These are phyloP conservation scores for Salix arbutifolia DNA, from an alignment of 345 rosid species.

Conservation along the genomic window DNA sequence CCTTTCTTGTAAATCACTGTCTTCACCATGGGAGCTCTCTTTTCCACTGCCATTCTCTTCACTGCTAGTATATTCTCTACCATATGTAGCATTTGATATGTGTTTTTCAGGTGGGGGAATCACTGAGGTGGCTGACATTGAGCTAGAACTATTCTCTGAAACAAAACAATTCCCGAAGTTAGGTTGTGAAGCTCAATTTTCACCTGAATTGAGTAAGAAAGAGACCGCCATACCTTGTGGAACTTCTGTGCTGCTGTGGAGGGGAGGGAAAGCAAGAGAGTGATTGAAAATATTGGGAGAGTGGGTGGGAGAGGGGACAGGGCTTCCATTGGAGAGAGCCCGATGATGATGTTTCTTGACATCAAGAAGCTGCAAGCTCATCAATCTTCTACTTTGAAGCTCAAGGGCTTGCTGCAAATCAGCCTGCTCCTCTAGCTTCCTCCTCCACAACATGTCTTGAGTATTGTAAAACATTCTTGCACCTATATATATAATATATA, in stretches of 20 bases:
- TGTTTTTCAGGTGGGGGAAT: constrained; percentile 23
- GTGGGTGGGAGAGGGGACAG: constrained; percentile 50
- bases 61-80: constrained; percentile 25
- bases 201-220: background rate
- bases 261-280: constrained; percentile 40
- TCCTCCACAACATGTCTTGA: constrained; percentile 69
- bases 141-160: constrained; percentile 44
- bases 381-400: constrained; percentile 69
- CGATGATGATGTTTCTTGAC: constrained; percentile 67
- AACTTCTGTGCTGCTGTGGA: constrained; percentile 29
- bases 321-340: constrained; percentile 61
- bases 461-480: constrained; percentile 57
- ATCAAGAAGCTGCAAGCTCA: constrained; percentile 79
- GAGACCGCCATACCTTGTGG: constrained; percentile 25
- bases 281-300: constrained; percentile 53
- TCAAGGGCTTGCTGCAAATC: constrained; percentile 69
- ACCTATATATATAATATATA: constrained; percentile 29
- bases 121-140: constrained; percentile 17
- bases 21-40: constrained; percentile 30
- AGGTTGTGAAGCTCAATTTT: background rate
- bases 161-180: constrained; percentile 2
- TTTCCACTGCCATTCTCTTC: constrained; percentile 37
- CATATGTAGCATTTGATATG: constrained; percentile 12
- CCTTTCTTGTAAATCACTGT: constrained; percentile 41
- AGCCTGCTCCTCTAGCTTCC: constrained; percentile 71